Evolutionary conservation across 306 rosid species (phyloP).

Genomic region (Phaseolus lunatus): DNA sequence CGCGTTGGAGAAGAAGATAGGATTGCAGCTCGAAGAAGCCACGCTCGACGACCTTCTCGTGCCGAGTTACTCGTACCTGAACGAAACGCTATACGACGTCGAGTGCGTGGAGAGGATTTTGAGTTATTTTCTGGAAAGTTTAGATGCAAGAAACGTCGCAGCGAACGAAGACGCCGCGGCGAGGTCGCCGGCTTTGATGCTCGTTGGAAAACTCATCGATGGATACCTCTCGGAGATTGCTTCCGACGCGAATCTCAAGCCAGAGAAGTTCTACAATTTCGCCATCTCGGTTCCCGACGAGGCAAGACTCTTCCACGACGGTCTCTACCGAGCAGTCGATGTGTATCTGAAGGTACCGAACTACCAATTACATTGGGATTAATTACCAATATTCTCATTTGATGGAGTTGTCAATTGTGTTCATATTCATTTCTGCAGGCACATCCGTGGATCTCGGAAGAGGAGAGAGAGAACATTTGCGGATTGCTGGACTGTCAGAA

Average conservation of each 20-base stretch:
- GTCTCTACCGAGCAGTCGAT: conserved; percentile 92
- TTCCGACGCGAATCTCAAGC: conserved; percentile 85
- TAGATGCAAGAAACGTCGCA: conserved; percentile 50
- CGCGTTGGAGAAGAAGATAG: conserved; percentile 86
- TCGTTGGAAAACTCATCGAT: conserved; percentile 83
- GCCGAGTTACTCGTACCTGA: conserved; percentile 89
- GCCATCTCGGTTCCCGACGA: conserved; percentile 83
- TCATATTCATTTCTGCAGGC: conserved; percentile 56
- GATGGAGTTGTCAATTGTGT: not conserved
- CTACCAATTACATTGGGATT: not conserved
- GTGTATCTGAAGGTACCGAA: conserved; percentile 83
- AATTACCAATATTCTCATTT: not conserved
- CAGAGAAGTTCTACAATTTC: conserved; percentile 63
- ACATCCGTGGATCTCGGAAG: conserved; percentile 77
- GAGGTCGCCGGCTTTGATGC: conserved; percentile 71
- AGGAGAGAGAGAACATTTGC: conserved; percentile 79
- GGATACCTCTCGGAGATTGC: conserved; percentile 92
- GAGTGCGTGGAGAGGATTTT: conserved; percentile 85
- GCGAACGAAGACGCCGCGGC: conserved; percentile 20
- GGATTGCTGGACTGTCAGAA: conserved; percentile 84
- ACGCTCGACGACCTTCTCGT: conserved; percentile 89
- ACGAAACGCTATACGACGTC: conserved; percentile 89
- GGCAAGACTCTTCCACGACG: conserved; percentile 93
- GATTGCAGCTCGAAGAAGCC: conserved; percentile 84
- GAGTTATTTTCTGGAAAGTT: conserved; percentile 57